Conservation (phyloP, 257 asterid genomes). For the Gynochthodes officinalis region DNA sequence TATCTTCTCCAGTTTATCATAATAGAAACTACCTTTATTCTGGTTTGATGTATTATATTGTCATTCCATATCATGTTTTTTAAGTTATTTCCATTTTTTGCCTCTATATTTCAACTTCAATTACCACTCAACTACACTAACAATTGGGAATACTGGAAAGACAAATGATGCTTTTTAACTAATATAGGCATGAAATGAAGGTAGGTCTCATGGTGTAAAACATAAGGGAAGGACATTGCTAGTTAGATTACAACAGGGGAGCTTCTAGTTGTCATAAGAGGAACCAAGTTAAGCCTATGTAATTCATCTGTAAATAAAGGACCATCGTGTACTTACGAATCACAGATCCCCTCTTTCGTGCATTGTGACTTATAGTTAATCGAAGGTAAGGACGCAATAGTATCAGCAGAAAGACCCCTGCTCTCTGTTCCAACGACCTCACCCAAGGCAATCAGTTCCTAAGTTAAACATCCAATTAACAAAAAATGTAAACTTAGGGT, state of each 20-base stretch:
- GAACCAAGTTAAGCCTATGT: background rate
- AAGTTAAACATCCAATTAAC: conserved; percentile 1
- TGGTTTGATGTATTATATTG: background rate
- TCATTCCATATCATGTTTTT: background rate
- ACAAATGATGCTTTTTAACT: background rate
- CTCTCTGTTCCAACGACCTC: conserved; percentile 96
- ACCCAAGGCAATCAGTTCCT: conserved; percentile 93
- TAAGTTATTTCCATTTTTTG: background rate
- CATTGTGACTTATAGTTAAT: conserved; percentile 56
- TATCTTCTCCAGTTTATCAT: background rate
- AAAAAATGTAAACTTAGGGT: background rate
- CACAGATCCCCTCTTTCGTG: conserved; percentile 54
- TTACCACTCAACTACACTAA: background rate
- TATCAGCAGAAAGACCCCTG: conserved; percentile 87
- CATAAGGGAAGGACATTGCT: background rate
- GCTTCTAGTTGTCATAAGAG: background rate
- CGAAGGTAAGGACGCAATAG: conserved; percentile 80
- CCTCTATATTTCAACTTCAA: background rate
- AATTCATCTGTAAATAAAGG: background rate
- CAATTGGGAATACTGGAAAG: background rate
- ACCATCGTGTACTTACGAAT: conserved; percentile 56
- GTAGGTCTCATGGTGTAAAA: background rate
- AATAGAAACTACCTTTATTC: background rate
- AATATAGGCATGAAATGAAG: background rate
- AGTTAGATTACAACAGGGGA: no score